Evolutionary conservation across 1,284 basidiomycete species (phyloP).

Genomic region (Sporisorium exsertum): DNA sequence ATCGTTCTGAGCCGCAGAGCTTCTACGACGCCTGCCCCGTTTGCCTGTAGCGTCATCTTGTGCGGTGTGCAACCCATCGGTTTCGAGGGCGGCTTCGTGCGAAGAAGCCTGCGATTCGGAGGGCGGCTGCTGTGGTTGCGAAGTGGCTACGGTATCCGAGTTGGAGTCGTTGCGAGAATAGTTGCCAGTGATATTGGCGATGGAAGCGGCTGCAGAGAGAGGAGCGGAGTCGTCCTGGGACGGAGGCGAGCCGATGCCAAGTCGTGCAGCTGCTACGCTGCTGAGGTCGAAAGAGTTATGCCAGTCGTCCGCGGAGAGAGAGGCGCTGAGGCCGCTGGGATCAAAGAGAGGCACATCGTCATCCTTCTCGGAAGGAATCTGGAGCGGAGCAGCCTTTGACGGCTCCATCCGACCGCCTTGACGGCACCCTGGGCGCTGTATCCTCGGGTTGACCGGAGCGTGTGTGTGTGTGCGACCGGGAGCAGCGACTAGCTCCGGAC

Average conservation of each 20-base stretch:
- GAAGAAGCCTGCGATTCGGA: constrained; percentile 16
- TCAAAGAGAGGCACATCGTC: constrained; percentile 52
- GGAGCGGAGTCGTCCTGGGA: constrained; percentile 32
- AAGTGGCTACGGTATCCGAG: constrained; percentile 17
- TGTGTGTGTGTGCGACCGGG: neutral
- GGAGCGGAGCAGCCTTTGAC: constrained; percentile 37
- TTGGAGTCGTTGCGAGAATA: constrained; percentile 25
- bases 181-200: constrained; percentile 28
- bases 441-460: neutral
- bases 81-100: constrained; percentile 1
- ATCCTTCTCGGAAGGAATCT: constrained; percentile 54
- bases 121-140: constrained; percentile 6
- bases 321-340: constrained; percentile 52
- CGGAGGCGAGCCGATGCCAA: constrained; percentile 43
- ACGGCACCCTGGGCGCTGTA: constrained; percentile 24
- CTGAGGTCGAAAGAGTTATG: constrained; percentile 45
- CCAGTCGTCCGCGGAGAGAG: constrained; percentile 52
- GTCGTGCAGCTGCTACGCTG: constrained; percentile 48
- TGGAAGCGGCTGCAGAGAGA: constrained; percentile 27
- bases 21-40: constrained; percentile 42
- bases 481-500: too few relatives aligned
- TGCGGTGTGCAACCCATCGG: neutral
- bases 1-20: constrained; percentile 24
- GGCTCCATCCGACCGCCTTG: constrained; percentile 45
- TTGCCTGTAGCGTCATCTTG: constrained; percentile 4